Percentiles rank a stretch among this genome's conserved stretches.
phyloP scores from a whole-genome alignment of 257 asterid species.

The Solanum neorickii region DNA sequence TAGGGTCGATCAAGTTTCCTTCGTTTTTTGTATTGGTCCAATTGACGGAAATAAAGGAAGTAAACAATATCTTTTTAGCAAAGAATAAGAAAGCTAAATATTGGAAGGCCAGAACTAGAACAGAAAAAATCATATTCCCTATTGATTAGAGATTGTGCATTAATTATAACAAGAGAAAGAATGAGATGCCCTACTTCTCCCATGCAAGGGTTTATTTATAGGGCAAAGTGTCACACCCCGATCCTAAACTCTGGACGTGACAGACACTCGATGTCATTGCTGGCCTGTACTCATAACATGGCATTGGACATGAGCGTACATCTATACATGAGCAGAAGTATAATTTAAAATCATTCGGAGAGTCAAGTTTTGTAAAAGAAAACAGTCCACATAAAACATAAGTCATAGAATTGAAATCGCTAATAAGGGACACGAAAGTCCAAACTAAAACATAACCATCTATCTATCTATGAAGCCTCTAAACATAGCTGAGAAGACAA shows the following conservation, averaged over 20 bases:
- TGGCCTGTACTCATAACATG: not conserved
- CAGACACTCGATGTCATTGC: not conserved
- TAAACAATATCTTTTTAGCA: not conserved
- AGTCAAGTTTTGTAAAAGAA: not conserved
- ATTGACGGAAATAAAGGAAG: not conserved
- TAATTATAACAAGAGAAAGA: not conserved
- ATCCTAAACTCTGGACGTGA: not conserved
- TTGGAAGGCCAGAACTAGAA: not conserved
- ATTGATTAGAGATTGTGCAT: not conserved
- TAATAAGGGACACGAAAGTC: not conserved
- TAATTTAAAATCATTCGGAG: not conserved
- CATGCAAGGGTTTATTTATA: not conserved
- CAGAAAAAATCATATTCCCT: not conserved
- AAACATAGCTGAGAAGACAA: not conserved
- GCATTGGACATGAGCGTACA: not conserved
- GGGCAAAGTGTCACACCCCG: not conserved
- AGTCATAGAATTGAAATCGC: not conserved
- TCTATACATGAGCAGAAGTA: not conserved
- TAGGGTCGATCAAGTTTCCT: not conserved
- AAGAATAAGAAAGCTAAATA: not conserved
- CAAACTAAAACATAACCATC: not conserved
- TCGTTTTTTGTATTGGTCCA: not conserved
- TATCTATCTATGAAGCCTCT: not conserved
- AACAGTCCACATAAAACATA: too few species aligned
- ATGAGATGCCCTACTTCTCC: not conserved